Conservation (phyloP, 23 red algal genomes). For the Agarophyton chilense region DNA sequence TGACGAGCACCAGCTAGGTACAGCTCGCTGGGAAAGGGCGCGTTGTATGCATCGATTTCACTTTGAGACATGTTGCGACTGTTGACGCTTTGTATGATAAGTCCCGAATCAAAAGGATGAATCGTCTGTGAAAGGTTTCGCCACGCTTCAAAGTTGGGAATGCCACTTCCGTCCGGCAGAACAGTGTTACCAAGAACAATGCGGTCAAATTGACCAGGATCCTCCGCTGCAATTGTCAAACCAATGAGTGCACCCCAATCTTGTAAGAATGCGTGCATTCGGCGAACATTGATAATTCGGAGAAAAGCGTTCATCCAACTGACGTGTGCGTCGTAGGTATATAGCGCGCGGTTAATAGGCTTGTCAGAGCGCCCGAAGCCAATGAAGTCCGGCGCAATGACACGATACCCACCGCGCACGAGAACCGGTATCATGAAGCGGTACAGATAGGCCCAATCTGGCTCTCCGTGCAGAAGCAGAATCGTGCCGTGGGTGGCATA, state of each 20-base stretch:
- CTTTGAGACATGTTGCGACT: neutral
- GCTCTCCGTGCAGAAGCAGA: constrained; percentile 27
- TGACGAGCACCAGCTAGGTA: constrained; percentile 4
- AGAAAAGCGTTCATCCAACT: neutral
- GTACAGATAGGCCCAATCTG: constrained; percentile 23
- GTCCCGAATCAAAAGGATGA: neutral
- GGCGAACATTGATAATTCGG: neutral
- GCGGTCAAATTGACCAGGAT: neutral
- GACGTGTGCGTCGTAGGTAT: constrained; percentile 8
- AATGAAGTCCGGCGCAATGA: constrained; percentile 5
- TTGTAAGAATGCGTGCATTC: neutral
- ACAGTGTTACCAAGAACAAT: constrained; percentile 7
- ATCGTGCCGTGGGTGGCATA: constrained; percentile 25
- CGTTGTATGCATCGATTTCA: constrained; percentile 23
- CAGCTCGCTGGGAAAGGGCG: constrained; percentile 10
- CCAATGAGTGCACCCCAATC: constrained; percentile 15
- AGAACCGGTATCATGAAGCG: constrained; percentile 7
- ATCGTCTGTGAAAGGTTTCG: neutral
- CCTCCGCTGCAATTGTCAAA: neutral
- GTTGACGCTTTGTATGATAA: constrained; percentile 2
- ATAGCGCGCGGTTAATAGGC: constrained; percentile 2
- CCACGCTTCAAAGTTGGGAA: constrained; percentile 8
- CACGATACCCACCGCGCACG: neutral
- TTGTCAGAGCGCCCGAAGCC: constrained; percentile 22
- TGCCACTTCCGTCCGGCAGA: constrained; percentile 9